Base-by-base conservation (phyloP, 176 grass and related monocot species). In the Saccharum spontaneum region DNA sequence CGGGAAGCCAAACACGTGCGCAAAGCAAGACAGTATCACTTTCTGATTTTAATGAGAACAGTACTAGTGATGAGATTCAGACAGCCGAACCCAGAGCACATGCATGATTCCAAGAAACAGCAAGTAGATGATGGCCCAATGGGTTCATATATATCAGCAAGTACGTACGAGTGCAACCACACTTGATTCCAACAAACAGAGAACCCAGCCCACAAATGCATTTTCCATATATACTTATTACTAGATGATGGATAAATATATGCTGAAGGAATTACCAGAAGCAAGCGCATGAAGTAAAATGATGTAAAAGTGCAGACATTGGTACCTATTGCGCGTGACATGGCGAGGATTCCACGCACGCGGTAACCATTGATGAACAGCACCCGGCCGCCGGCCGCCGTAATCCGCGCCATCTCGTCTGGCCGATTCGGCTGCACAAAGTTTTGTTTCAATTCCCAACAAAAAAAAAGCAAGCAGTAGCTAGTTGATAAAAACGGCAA, bases 331-430 rank as follows among this genome's bases (percentile, higher is more conserved):
- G 96, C 93, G 0, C 96, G 91, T 6, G 96, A 94, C 96, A 98
- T 98, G n/a, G 96, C 93, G 14, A 98, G 91, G 77, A 98, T 98
- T 2, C 96, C 96, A 57, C 89, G 85, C 3, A 98, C 96, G 24
- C 96, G 91, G 17, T 79, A 24, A 3, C 93, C 96, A 12, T 95
- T 90, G 66, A 79, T 67, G 89, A 60, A 80, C 10, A 98, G 24
- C 31, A 98, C 93, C 55, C 84, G 88, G 20, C 93, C 97, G 16
- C 93, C 97, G 0, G 64, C 84, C 33, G 90, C 91, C 80, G 88
- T 67, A 40, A 98, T 96, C 84, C 97, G 86, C 22, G 90, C 93
- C 66, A 63, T 40, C 79, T 98, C 97, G 41, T 98, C 93, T 1
- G 90, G 81, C 5, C 97, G 75, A 65, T 95, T 86, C 5, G 97